Evolutionary conservation across 352 stramenopile species (phyloP), one percentile per base, ranked within the genome.

Genomic region (Pythium monospermum): DNA sequence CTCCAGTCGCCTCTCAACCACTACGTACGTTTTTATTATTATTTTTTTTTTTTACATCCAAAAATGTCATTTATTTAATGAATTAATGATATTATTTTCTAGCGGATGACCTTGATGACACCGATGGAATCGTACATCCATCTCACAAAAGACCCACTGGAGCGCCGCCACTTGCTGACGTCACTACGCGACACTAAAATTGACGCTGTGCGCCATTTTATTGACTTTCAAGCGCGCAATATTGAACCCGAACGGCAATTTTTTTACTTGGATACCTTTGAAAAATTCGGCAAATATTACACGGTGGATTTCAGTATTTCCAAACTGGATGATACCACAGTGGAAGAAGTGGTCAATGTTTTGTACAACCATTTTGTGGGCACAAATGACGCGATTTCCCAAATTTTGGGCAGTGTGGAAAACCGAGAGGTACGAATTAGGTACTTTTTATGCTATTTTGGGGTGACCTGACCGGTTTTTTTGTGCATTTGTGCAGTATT

Each of bases 121-220:
- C 75, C 75, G 12, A 86, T 86, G 71, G 75, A 83, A 49, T 78
- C 68, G 51, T 77, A 64, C 52, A 83, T 86, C 44, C 71, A 70
- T 3, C 68, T 86, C 6, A 53, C 63, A 0, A 64, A 61, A 22
- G 68, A 86, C 45, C 66, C 61, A 3, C 28, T 19, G 10, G 63
- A 74, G 35, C 68, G 75, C 0, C 71, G 72, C 21, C 43, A 45
- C 4, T 76, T 63, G 27, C 51, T 86, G 19, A 23, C 83, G 49
- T 57, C 51, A n/a, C 58, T 86, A 21, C 62, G 73, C 8, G 73
- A 83, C 49, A 49, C 65, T 21, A 86, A 83, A 35, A 58, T 86
- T 41, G 68, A 77, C 18, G 39, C 56, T 1, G 69, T 70, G 13
- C 44, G 50, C 6, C 52, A 52, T 30, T 86, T 73, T 35, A 63